These are phyloP conservation scores for Coniochaeta sp. DNA, from an alignment of 2,329 filamentous ascomycete genomes.

Conservation along the genomic window DNA sequence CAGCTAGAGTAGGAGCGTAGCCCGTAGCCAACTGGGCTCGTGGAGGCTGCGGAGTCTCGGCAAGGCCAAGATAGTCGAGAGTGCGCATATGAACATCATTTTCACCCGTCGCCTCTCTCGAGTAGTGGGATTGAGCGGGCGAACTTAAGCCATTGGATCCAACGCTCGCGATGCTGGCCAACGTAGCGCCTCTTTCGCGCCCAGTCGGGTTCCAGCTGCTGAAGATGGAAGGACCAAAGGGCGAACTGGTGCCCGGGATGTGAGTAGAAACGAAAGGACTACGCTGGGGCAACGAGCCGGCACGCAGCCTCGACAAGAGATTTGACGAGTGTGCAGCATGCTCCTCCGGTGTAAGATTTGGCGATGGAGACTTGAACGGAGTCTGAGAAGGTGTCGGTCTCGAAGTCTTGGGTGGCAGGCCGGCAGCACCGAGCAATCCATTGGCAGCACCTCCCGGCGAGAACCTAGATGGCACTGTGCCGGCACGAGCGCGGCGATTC, in stretches of 20 bases:
- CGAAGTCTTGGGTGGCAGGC: conserved; percentile 66
- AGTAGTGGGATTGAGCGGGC: conserved; percentile 79
- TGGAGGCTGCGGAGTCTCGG: conserved; percentile 81
- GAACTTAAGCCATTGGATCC: conserved; percentile 87
- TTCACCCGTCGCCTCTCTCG: conserved; percentile 75
- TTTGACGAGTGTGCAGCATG: conserved; percentile 55
- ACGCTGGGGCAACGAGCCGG: conserved; percentile 90
- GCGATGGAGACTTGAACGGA: conserved; percentile 68
- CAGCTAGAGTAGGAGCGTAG: conserved; percentile 67
- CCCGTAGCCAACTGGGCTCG: conserved; percentile 63
- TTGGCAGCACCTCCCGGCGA: conserved; percentile 65
- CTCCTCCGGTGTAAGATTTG: conserved; percentile 41
- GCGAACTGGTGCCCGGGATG: conserved; percentile 48
- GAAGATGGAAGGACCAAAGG: conserved; percentile 87
- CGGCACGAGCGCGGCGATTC: conserved; percentile 76
- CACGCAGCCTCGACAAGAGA: conserved; percentile 76
- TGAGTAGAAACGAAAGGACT: conserved; percentile 50
- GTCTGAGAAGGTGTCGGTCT: conserved; percentile 81
- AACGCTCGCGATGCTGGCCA: conserved; percentile 76
- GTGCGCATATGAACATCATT: conserved; percentile 85
- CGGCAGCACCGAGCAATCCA: conserved; percentile 48
- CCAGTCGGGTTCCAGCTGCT: conserved; percentile 74
- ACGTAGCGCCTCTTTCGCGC: conserved; percentile 77
- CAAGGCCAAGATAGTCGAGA: conserved; percentile 89
- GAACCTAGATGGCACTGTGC: conserved; percentile 93